phyloP scores from a whole-genome alignment of 2,329 filamentous ascomycete genomes.

The Hymenoscyphus linearis region DNA sequence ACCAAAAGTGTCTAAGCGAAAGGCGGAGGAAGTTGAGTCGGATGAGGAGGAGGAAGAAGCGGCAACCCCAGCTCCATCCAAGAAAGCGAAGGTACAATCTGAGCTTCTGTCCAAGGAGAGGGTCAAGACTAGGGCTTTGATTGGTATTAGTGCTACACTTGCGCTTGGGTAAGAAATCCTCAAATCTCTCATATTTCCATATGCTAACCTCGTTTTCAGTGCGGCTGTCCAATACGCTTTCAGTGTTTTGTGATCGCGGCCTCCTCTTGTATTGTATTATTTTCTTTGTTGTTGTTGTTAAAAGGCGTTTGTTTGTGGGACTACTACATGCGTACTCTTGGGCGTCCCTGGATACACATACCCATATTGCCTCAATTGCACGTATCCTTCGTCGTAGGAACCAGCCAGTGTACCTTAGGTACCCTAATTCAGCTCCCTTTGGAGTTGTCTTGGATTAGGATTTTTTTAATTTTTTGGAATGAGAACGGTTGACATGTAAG shows the following conservation, averaged over 20 bases:
- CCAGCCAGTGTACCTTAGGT: slow-evolving; percentile 1
- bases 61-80: slow-evolving; percentile 50
- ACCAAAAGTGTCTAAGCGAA: slow-evolving; percentile 58
- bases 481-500: background rate
- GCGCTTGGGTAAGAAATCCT: slow-evolving; percentile 74
- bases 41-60: slow-evolving; percentile 42
- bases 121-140: slow-evolving; percentile 77
- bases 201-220: slow-evolving; percentile 22
- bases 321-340: slow-evolving; percentile 18
- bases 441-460: slow-evolving; percentile 12
- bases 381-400: slow-evolving; percentile 4
- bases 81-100: slow-evolving; percentile 71
- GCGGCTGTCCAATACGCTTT: slow-evolving; percentile 33
- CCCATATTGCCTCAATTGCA: slow-evolving; percentile 13
- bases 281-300: slow-evolving; percentile 9
- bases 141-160: slow-evolving; percentile 81
- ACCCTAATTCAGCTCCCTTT: slow-evolving; percentile 5
- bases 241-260: slow-evolving; percentile 19
- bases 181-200: background rate
- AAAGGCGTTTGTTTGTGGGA: slow-evolving; percentile 20
- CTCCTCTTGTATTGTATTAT: slow-evolving; percentile 11
- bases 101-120: slow-evolving; percentile 73
- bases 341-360: slow-evolving; percentile 24
- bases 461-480: background rate
- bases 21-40: slow-evolving; percentile 63